These are phyloP conservation scores for Venturia aucupariae DNA, from an alignment of 2,329 filamentous ascomycete genomes.

Conservation along the genomic window DNA sequence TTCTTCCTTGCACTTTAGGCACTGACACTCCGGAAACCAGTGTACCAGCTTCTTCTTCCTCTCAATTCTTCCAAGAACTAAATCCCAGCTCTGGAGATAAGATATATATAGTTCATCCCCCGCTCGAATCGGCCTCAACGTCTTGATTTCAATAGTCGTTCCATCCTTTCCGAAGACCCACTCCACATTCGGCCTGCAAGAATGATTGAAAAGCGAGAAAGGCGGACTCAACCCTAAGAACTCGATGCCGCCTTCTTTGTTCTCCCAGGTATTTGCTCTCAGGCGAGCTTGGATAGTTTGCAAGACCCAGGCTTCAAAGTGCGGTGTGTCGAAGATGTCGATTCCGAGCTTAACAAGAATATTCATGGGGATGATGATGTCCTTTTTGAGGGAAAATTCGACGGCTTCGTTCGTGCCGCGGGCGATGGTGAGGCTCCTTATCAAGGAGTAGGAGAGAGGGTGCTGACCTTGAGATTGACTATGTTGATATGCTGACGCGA, in stretches of 20 bases:
- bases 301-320: constrained; percentile 7
- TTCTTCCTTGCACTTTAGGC: not conserved
- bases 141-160: not conserved
- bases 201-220: not conserved
- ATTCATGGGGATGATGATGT: not conserved
- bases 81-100: not conserved
- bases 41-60: not conserved
- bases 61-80: not conserved
- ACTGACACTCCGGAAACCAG: not conserved
- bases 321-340: not conserved
- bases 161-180: not conserved
- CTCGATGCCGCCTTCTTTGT: not conserved
- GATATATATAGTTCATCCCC: not conserved
- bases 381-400: not conserved
- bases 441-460: not conserved
- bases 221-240: not conserved
- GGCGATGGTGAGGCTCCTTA: not conserved
- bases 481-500: too few species aligned
- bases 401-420: not conserved
- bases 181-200: not conserved
- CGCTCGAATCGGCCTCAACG: not conserved
- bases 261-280: not conserved
- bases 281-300: not conserved
- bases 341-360: not conserved
- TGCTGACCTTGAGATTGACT: not conserved